Percentiles rank a stretch among this genome's conserved stretches.
These are phyloP conservation scores for Gelatoporia subvermispora DNA, from an alignment of 768 basidiomycete species.

Conservation along the genomic window DNA sequence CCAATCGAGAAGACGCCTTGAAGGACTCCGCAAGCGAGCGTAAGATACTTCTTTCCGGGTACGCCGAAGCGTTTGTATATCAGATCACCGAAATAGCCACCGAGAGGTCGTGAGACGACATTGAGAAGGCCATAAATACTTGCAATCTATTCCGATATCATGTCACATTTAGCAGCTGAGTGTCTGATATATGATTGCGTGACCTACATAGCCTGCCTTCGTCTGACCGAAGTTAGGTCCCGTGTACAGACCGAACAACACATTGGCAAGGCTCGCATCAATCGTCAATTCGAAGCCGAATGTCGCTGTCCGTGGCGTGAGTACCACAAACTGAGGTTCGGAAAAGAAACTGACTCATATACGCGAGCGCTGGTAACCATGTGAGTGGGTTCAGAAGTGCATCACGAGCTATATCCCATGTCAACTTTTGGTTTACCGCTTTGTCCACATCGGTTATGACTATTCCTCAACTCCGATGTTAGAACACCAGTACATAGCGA, in stretches of 20 bases:
- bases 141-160: conserved; percentile 17
- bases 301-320: conserved; percentile 24
- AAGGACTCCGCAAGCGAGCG: conserved; percentile 36
- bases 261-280: conserved; percentile 46
- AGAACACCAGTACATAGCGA: too few species aligned
- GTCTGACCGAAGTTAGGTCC: conserved; percentile 38
- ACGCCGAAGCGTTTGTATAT: conserved; percentile 40
- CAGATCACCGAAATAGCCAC: conserved; percentile 42
- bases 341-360: conserved; percentile 17
- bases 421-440: conserved; percentile 32
- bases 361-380: conserved; percentile 51
- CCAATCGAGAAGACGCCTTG: conserved; percentile 42
- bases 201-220: conserved; percentile 42
- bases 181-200: background rate
- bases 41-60: conserved; percentile 45
- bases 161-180: background rate
- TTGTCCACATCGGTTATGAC: conserved; percentile 31
- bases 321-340: background rate
- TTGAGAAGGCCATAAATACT: conserved; percentile 44
- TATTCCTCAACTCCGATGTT: background rate
- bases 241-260: conserved; percentile 35
- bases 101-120: conserved; percentile 43
- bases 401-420: conserved; percentile 23
- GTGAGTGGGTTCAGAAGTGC: conserved; percentile 41
- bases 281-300: conserved; percentile 58